phyloP scores from a whole-genome alignment of 1,139 yeast species.

The Saccharomyces hybrid region DNA sequence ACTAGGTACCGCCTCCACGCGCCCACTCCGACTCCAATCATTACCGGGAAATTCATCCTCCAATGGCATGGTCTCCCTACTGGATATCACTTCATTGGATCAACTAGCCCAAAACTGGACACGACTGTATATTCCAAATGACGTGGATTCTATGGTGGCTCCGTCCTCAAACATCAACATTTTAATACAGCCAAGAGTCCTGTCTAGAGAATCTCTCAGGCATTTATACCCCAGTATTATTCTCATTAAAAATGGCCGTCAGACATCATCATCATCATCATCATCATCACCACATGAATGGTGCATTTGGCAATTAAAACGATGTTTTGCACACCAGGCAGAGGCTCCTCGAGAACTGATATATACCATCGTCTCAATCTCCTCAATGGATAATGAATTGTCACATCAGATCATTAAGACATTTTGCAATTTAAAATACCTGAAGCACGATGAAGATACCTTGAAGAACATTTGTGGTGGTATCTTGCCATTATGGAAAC shows the following conservation, averaged over 20 bases:
- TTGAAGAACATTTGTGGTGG: neutral
- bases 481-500: neutral
- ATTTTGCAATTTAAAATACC: neutral
- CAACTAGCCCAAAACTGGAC: neutral
- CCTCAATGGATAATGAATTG: neutral
- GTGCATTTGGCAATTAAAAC: slow-evolving; percentile 1
- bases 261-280: neutral
- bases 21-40: neutral
- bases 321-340: neutral
- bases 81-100: neutral
- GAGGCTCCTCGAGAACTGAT: neutral
- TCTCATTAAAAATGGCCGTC: neutral
- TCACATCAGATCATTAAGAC: neutral
- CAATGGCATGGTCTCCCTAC: neutral
- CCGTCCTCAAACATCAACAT: neutral
- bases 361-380: neutral
- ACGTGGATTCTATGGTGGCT: neutral
- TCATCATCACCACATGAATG: neutral
- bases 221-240: neutral
- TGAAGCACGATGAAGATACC: neutral
- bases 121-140: neutral
- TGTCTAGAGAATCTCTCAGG: neutral
- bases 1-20: neutral
- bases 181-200: neutral
- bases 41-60: neutral